Evolutionary conservation across 2,329 filamentous ascomycete genomes (phyloP).

Genomic region (Epicoccum nigrum): DNA sequence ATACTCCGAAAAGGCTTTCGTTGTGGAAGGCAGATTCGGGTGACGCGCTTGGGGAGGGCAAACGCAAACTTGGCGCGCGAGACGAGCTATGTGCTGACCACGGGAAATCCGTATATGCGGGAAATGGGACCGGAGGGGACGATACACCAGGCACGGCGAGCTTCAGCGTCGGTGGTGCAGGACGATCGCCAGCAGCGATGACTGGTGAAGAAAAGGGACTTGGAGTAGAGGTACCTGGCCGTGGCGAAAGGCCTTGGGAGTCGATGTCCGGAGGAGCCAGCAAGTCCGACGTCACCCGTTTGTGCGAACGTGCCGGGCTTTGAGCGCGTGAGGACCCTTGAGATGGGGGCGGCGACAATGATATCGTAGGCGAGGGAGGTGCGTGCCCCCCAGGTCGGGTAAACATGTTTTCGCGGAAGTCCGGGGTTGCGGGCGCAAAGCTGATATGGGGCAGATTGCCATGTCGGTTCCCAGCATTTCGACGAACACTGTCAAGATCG

Average conservation of each 20-base stretch:
- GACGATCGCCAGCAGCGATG: constrained; percentile 27
- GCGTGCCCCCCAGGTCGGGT: constrained; percentile 20
- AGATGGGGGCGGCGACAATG: constrained; percentile 52
- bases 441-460: constrained; percentile 42
- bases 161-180: constrained; percentile 47
- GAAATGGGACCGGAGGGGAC: constrained; percentile 68
- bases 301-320: constrained; percentile 34
- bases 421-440: constrained; percentile 42
- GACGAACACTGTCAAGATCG: constrained; percentile 56
- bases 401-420: constrained; percentile 25
- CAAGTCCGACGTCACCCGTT: constrained; percentile 30
- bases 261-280: constrained; percentile 50
- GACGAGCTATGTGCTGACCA: constrained; percentile 52
- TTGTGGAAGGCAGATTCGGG: constrained; percentile 57
- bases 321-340: constrained; percentile 32
- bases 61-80: constrained; percentile 61
- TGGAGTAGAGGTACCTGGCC: constrained; percentile 25
- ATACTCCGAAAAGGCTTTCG: constrained; percentile 51
- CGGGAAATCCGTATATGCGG: constrained; percentile 65
- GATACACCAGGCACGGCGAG: constrained; percentile 50
- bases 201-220: constrained; percentile 39
- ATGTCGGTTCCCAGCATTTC: constrained; percentile 50
- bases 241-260: constrained; percentile 22
- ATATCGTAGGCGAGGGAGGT: constrained; percentile 47
- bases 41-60: constrained; percentile 60